Percentiles rank a stretch among this genome's conserved stretches.
Evolutionary conservation across 2,329 filamentous ascomycete genomes (phyloP).

Genomic region (Coniochaeta hoffmannii): DNA sequence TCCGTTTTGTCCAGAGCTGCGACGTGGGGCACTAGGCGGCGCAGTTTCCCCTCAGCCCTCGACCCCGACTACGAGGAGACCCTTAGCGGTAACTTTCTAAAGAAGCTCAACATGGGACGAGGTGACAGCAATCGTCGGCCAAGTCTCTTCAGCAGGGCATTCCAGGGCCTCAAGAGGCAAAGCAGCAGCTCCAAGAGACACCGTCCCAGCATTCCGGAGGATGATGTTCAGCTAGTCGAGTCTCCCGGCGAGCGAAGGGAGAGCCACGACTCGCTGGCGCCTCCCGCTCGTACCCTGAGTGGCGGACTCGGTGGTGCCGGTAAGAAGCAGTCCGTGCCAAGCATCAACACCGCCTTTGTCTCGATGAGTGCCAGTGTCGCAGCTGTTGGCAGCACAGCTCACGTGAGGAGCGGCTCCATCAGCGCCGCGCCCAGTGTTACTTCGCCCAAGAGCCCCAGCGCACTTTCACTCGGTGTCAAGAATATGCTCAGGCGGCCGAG

Average conservation of each 20-base stretch:
- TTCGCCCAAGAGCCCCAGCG: slow-evolving; percentile 46
- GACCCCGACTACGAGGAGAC: slow-evolving; percentile 48
- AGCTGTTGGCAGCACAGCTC: slow-evolving; percentile 43
- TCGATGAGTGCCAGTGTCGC: slow-evolving; percentile 48
- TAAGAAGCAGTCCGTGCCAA: slow-evolving; percentile 43
- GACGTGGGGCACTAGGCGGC: slow-evolving; percentile 62
- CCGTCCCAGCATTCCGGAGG: slow-evolving; percentile 24
- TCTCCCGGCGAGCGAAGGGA: slow-evolving; percentile 27
- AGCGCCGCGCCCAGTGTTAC: slow-evolving; percentile 40
- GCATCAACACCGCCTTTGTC: slow-evolving; percentile 51
- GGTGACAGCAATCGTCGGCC: slow-evolving; percentile 37
- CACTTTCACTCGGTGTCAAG: slow-evolving; percentile 35
- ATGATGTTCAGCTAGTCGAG: not conserved
- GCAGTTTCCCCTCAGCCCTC: slow-evolving; percentile 47
- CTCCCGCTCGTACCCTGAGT: slow-evolving; percentile 42
- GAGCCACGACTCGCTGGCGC: slow-evolving; percentile 42
- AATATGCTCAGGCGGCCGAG: slow-evolving; percentile 44
- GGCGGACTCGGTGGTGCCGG: slow-evolving; percentile 25
- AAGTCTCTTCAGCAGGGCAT: slow-evolving; percentile 46
- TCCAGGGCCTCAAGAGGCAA: slow-evolving; percentile 41
- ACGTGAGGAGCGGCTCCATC: slow-evolving; percentile 54
- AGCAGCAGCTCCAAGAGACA: slow-evolving; percentile 41
- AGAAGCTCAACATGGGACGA: slow-evolving; percentile 50
- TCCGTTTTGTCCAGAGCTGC: slow-evolving; percentile 57
- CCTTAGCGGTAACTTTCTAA: slow-evolving; percentile 53